Conservation (phyloP, 192 early-diverging fungal species). For the Coemansia sp. region DNA sequence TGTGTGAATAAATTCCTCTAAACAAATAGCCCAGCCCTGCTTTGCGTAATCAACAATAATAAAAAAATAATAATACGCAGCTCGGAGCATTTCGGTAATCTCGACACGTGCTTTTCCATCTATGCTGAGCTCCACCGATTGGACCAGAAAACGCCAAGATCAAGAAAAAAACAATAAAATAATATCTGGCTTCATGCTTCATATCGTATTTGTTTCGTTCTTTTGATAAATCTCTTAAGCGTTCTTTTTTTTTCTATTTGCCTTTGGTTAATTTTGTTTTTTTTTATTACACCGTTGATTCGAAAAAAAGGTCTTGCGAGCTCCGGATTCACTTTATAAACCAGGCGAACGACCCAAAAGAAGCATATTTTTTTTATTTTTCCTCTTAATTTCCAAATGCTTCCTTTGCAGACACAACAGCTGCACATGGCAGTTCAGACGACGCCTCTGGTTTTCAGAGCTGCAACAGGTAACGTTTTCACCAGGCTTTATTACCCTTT, state of each 20-base stretch:
- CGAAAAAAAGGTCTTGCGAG: too few relatives aligned
- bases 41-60: too few relatives aligned
- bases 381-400: not conserved
- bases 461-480: constrained; percentile 7
- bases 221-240: not conserved
- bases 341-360: not conserved
- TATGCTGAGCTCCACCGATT: not conserved
- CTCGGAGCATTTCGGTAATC: too few relatives aligned
- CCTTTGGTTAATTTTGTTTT: too few relatives aligned
- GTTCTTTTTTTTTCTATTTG: not conserved
- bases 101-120: not conserved
- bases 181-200: not conserved
- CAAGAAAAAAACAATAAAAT: not conserved
- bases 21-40: too few relatives aligned
- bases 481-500: not conserved
- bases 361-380: not conserved
- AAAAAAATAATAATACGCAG: too few relatives aligned
- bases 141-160: not conserved
- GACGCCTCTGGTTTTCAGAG: not conserved
- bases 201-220: too few relatives aligned
- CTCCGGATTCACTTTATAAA: too few relatives aligned
- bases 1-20: too few relatives aligned
- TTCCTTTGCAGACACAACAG: constrained; percentile 4
- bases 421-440: not conserved
- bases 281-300: too few relatives aligned